Evolutionary conservation across 2,329 filamentous ascomycete genomes (phyloP).

Genomic region (Lecanicillium sp.): DNA sequence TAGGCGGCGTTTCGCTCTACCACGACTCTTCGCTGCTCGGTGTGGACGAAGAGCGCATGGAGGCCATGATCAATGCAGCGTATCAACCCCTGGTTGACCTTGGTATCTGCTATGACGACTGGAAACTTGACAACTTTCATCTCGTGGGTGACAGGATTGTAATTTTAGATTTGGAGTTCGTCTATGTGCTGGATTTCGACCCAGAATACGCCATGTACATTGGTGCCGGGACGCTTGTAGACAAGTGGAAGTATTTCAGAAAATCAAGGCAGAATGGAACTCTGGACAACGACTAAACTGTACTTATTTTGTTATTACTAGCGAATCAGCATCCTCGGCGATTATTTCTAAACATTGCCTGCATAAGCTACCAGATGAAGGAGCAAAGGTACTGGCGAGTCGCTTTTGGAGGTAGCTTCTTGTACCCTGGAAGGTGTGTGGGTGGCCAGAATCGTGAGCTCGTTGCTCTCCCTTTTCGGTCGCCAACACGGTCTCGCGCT

Average conservation of each 20-base stretch:
- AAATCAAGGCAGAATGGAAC: background rate
- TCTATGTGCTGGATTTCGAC: background rate
- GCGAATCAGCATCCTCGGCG: too few species aligned
- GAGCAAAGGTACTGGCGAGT: too few species aligned
- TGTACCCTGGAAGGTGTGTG: too few species aligned
- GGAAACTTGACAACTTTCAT: slow-evolving; percentile 15
- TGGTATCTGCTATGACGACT: slow-evolving; percentile 11
- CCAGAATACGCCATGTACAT: background rate
- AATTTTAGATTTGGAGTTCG: slow-evolving; percentile 12
- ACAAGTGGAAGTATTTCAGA: background rate
- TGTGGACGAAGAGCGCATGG: slow-evolving; percentile 4
- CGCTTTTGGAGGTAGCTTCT: too few species aligned
- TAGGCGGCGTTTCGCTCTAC: slow-evolving; percentile 11
- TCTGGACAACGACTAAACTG: too few species aligned
- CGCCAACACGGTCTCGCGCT: too few species aligned
- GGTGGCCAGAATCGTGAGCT: too few species aligned
- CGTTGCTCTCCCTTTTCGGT: too few species aligned
- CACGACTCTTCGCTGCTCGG: background rate
- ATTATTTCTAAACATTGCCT: too few species aligned
- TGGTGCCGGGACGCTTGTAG: background rate
- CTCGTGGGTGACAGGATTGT: slow-evolving; percentile 15
- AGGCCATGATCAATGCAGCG: background rate
- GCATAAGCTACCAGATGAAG: too few species aligned
- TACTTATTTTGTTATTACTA: background rate
- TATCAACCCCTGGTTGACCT: background rate